Conservation (phyloP, 805 yeast species). For the Tetrapisispora arboricola region DNA sequence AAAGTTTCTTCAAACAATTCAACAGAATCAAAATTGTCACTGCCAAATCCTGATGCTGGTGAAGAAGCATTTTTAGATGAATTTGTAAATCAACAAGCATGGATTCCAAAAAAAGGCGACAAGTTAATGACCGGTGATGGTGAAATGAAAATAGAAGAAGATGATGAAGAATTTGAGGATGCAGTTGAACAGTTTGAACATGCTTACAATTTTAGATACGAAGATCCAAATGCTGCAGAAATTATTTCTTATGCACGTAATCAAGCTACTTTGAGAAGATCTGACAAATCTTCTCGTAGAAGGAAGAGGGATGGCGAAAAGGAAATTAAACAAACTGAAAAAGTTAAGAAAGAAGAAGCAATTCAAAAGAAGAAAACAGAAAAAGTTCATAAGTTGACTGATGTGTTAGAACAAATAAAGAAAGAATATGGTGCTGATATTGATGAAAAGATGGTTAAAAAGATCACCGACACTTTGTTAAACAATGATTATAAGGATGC, state of each 20-base stretch:
- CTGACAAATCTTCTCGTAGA: constrained; percentile 63
- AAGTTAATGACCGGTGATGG: constrained; percentile 41
- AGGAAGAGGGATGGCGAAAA: constrained; percentile 66
- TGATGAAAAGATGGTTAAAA: constrained; percentile 49
- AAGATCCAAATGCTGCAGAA: constrained; percentile 84
- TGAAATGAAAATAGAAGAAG: constrained; percentile 41
- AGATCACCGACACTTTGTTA: constrained; percentile 65
- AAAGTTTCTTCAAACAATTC: constrained; percentile 31
- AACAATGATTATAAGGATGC: constrained; percentile 82
- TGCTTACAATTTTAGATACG: constrained; percentile 91
- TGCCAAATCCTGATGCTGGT: constrained; percentile 59
- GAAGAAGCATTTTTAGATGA: constrained; percentile 63
- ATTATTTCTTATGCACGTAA: constrained; percentile 90
- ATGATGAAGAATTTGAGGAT: constrained; percentile 81
- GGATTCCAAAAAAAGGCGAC: constrained; percentile 73
- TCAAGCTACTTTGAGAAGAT: constrained; percentile 85
- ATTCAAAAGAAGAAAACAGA: constrained; percentile 61
- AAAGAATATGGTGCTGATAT: constrained; percentile 36
- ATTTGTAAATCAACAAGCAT: constrained; percentile 68
- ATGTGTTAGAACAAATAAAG: constrained; percentile 39
- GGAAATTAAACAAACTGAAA: constrained; percentile 42
- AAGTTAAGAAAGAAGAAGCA: constrained; percentile 46
- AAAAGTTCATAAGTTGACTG: constrained; percentile 69
- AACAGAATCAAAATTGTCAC: constrained; percentile 16
- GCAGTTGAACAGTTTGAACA: constrained; percentile 86